phyloP scores from a whole-genome alignment of 352 stramenopile species.

The Pythium utonaiense region DNA sequence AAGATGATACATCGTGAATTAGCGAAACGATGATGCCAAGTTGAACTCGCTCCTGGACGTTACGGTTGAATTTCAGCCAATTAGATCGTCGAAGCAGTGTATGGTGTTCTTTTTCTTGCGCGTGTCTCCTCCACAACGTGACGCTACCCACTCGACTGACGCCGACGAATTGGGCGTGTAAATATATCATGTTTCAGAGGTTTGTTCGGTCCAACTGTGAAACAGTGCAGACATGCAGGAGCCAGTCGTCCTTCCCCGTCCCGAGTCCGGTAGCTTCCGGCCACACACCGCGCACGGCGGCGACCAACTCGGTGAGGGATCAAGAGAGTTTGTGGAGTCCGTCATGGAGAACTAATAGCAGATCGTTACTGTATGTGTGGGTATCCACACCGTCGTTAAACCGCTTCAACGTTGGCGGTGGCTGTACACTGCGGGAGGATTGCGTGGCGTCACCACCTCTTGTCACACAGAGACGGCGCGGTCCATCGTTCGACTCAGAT shows the following conservation, averaged over 20 bases:
- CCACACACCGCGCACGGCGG: no score
- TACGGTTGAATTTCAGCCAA: not conserved
- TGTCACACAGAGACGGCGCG: not conserved
- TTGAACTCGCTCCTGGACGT: not conserved
- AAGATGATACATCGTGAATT: not conserved
- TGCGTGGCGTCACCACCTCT: not conserved
- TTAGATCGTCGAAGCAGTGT: not conserved
- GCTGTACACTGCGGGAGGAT: not conserved
- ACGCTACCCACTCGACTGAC: not conserved
- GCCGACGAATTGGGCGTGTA: not conserved
- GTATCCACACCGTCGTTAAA: not conserved
- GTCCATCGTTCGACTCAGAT: not conserved
- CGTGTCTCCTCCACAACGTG: not conserved
- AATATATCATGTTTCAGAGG: not conserved
- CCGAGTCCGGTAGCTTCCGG: no score
- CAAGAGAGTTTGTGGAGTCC: no score
- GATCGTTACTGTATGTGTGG: no score
- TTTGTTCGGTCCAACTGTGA: not conserved
- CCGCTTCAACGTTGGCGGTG: not conserved
- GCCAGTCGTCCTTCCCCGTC: not conserved
- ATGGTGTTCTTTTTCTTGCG: not conserved
- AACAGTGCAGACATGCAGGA: not conserved
- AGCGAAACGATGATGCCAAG: not conserved
- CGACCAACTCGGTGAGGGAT: no score
- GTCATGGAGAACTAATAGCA: no score